Conservation (phyloP, 441 rosid species). For the Arabidopsis lyrata region DNA sequence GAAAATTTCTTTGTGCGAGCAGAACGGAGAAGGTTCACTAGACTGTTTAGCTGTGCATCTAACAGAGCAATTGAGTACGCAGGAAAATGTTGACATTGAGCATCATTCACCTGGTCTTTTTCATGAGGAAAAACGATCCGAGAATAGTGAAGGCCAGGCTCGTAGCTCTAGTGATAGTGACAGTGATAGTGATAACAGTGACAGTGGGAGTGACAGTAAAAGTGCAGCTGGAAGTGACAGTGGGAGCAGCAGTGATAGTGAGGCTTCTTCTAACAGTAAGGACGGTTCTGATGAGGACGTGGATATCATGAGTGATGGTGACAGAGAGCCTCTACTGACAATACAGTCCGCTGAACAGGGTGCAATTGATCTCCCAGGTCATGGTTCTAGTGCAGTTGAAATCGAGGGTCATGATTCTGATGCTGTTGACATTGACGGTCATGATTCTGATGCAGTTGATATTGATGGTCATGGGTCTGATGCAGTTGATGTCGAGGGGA, state of each 20-base stretch:
- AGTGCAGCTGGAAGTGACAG: conserved; percentile 69
- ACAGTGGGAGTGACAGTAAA: conserved; percentile 68
- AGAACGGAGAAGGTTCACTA: conserved; percentile 50
- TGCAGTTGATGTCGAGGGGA: conserved; percentile 65
- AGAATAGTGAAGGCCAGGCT: conserved; percentile 69
- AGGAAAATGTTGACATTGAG: conserved; percentile 59
- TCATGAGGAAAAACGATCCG: conserved; percentile 70
- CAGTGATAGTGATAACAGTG: conserved; percentile 85
- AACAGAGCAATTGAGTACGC: conserved; percentile 47
- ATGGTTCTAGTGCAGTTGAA: conserved; percentile 61
- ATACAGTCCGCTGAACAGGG: conserved; percentile 52
- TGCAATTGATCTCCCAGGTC: conserved; percentile 61
- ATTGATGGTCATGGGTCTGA: conserved; percentile 56
- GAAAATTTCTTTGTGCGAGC: conserved; percentile 49
- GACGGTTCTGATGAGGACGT: conserved; percentile 96
- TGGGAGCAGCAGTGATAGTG: conserved; percentile 94
- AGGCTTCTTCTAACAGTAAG: conserved; percentile 87
- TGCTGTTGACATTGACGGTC: conserved; percentile 62
- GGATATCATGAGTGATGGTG: conserved; percentile 95
- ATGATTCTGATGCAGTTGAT: conserved; percentile 55
- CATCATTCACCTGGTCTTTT: conserved; percentile 65
- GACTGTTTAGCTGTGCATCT: conserved; percentile 49
- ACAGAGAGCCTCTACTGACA: conserved; percentile 61
- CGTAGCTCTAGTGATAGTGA: conserved; percentile 87
- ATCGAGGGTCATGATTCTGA: conserved; percentile 60